Conservation (phyloP, 495 filamentous ascomycete species). For the Amorphotheca resinae region DNA sequence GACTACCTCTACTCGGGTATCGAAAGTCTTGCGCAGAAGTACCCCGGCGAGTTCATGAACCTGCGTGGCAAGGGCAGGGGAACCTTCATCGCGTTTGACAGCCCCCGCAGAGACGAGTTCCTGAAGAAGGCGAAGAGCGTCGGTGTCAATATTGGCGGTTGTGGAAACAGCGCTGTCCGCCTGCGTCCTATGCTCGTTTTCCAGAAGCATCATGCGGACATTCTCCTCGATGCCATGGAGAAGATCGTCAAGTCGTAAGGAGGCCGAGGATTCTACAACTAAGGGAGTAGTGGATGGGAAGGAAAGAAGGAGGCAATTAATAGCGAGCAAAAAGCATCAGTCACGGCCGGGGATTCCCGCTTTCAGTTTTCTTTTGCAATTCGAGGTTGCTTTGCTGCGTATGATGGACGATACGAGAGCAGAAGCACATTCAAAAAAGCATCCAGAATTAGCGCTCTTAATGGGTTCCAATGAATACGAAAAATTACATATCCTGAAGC, state of each 20-base stretch:
- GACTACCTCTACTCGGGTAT: conserved; percentile 71
- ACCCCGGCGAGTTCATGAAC: conserved; percentile 78
- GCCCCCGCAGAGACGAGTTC: conserved; percentile 72
- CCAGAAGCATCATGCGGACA: conserved; percentile 76
- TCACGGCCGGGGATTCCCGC: too few relatives aligned
- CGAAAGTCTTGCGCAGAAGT: conserved; percentile 53
- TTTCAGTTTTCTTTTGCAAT: too few relatives aligned
- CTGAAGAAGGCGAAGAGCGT: conserved; percentile 66
- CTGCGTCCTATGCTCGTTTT: conserved; percentile 94
- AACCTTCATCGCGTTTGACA: conserved; percentile 96
- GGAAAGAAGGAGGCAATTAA: too few relatives aligned
- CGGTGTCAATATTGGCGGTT: conserved; percentile 90
- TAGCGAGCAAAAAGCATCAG: too few relatives aligned
- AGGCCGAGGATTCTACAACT: too few relatives aligned
- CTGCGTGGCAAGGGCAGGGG: conserved; percentile 88
- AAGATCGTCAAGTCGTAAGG: conserved; percentile 49
- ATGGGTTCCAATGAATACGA: too few relatives aligned
- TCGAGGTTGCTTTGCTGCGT: too few relatives aligned
- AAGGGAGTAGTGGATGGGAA: too few relatives aligned
- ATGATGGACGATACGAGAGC: too few relatives aligned
- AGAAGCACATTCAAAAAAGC: too few relatives aligned
- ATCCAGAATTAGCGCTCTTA: too few relatives aligned
- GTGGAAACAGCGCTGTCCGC: conserved; percentile 66
- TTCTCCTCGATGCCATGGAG: conserved; percentile 47
- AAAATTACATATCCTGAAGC: too few relatives aligned